phyloP scores from a whole-genome alignment of 1,284 basidiomycete genomes.

The Naganishia sp. region DNA sequence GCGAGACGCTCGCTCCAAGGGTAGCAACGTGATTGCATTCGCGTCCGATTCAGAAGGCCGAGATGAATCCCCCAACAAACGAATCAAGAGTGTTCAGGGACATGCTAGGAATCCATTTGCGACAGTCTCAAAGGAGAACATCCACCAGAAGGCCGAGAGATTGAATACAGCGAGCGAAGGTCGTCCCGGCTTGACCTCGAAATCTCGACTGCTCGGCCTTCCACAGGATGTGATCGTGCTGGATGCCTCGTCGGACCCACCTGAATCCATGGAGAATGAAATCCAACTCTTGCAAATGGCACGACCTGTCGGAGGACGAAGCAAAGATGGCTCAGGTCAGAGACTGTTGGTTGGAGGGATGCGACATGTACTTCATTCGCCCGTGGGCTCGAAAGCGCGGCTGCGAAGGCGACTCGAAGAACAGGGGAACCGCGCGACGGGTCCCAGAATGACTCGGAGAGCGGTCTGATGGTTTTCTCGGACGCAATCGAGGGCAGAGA shows the following conservation, averaged over 20 bases:
- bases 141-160: too few relatives aligned
- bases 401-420: slow-evolving; percentile 1
- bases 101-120: slow-evolving; percentile 26
- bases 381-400: background rate
- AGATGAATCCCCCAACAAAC: background rate
- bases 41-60: slow-evolving; percentile 7
- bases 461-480: background rate
- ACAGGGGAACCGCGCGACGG: slow-evolving; percentile 5
- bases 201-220: slow-evolving; percentile 3
- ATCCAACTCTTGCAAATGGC: background rate
- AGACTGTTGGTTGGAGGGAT: slow-evolving; percentile 10
- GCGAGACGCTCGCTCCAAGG: background rate
- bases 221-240: slow-evolving; percentile 6
- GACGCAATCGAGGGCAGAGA: background rate
- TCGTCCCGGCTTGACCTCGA: background rate
- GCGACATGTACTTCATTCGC: background rate
- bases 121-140: background rate
- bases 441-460: slow-evolving; percentile 6
- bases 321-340: background rate
- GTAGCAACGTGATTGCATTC: slow-evolving; percentile 6
- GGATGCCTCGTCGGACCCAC: slow-evolving; percentile 12
- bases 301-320: background rate
- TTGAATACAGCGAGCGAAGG: too few relatives aligned
- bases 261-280: slow-evolving; percentile 4
- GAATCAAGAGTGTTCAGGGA: background rate